Conservation (phyloP, 106 monocot species). For the Acorus calamus region DNA sequence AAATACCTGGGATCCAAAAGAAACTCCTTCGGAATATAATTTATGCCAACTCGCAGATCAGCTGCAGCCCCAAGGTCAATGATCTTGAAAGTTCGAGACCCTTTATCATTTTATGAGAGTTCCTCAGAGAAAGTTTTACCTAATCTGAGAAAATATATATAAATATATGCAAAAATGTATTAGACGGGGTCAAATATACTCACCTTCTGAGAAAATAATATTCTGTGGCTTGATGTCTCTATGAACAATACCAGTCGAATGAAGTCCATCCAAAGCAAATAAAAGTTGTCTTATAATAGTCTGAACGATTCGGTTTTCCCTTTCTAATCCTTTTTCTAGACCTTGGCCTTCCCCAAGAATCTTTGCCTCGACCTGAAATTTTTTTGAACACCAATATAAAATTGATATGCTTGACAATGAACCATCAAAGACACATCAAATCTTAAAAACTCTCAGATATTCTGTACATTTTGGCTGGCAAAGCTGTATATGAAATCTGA, state of each 20-base stretch:
- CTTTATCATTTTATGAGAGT: slow-evolving; percentile 19
- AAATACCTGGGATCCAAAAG: slow-evolving; percentile 67
- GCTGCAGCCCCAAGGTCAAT: slow-evolving; percentile 97
- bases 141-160: too few species aligned
- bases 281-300: slow-evolving; percentile 92
- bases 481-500: too few species aligned
- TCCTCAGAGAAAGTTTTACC: background rate
- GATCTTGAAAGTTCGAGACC: slow-evolving; percentile 73
- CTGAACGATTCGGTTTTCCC: slow-evolving; percentile 89
- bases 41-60: slow-evolving; percentile 90
- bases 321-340: slow-evolving; percentile 58
- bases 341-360: slow-evolving; percentile 78
- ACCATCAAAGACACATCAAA: too few species aligned
- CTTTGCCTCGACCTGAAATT: slow-evolving; percentile 78
- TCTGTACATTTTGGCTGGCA: too few species aligned
- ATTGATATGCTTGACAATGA: too few species aligned
- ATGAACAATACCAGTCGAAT: slow-evolving; percentile 94
- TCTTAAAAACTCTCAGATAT: too few species aligned
- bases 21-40: slow-evolving; percentile 93
- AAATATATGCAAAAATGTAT: background rate
- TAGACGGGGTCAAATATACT: too few species aligned
- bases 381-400: background rate
- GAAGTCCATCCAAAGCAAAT: slow-evolving; percentile 89
- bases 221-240: slow-evolving; percentile 97
- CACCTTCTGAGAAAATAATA: slow-evolving; percentile 90